These are phyloP conservation scores for Starmerella potacharoeniae DNA, from an alignment of 805 yeast genomes.

Conservation along the genomic window DNA sequence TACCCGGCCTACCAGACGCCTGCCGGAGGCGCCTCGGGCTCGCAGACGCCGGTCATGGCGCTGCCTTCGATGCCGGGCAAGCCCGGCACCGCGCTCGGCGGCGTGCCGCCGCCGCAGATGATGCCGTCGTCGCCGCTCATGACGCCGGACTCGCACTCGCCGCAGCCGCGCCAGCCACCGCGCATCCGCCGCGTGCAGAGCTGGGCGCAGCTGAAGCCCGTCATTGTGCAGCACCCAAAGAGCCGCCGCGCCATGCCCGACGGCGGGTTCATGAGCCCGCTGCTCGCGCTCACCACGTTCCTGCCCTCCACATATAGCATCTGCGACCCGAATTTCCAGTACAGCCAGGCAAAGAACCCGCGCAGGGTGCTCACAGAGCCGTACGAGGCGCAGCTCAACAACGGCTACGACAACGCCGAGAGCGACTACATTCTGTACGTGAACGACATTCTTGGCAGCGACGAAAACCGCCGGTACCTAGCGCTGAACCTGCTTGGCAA, in stretches of 20 bases:
- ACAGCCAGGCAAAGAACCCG: conserved; percentile 77
- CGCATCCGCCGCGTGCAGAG: conserved; percentile 14
- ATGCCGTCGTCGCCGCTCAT: not conserved
- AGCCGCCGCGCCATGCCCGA: conserved; percentile 30
- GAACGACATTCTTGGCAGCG: conserved; percentile 80
- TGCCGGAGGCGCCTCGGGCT: not conserved
- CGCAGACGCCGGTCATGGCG: not conserved
- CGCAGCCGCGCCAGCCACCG: conserved; percentile 6
- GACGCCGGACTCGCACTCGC: not conserved
- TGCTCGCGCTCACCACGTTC: conserved; percentile 64
- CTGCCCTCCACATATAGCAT: conserved; percentile 70
- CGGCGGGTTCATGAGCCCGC: conserved; percentile 42
- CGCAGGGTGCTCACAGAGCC: conserved; percentile 88
- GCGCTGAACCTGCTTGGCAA: conserved; percentile 87
- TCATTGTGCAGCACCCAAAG: conserved; percentile 25
- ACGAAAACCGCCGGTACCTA: conserved; percentile 73
- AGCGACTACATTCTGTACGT: conserved; percentile 88
- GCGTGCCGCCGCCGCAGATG: not conserved
- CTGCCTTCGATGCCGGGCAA: not conserved
- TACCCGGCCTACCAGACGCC: not conserved
- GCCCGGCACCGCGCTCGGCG: not conserved
- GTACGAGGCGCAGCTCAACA: conserved; percentile 64
- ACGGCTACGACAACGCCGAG: conserved; percentile 79
- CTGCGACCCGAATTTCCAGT: conserved; percentile 76
- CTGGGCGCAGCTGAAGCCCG: conserved; percentile 27